phyloP scores from a whole-genome alignment of 352 stramenopile species.

The Phytophthora sp. region DNA sequence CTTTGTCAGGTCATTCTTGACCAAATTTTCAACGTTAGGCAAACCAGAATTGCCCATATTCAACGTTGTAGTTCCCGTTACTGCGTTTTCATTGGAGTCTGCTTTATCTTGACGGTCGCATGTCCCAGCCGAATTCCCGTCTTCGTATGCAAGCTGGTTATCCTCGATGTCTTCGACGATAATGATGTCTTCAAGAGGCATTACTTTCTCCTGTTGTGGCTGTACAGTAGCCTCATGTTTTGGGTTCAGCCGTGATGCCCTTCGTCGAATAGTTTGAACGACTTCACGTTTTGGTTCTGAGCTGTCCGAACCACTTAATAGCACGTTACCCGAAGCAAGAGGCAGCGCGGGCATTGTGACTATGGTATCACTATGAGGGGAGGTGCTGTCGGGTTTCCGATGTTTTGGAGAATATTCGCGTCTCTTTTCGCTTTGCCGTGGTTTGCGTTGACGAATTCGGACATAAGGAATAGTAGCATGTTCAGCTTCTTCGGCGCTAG shows the following conservation, averaged over 20 bases:
- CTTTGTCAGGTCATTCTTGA: too few relatives aligned
- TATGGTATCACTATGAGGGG: background rate
- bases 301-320: too few relatives aligned
- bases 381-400: background rate
- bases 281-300: too few relatives aligned
- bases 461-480: conserved; percentile 19
- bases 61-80: too few relatives aligned
- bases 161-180: conserved; percentile 37
- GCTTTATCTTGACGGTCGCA: background rate
- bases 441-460: conserved; percentile 33
- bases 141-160: background rate
- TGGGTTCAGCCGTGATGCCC: too few relatives aligned
- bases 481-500: conserved; percentile 27
- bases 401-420: conserved; percentile 7
- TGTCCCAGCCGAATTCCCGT: background rate
- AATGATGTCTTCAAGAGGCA: conserved; percentile 10
- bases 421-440: conserved; percentile 31
- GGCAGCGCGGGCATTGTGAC: background rate
- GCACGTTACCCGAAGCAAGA: too few relatives aligned
- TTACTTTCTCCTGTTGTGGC: background rate
- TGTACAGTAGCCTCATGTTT: background rate
- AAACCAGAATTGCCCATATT: too few relatives aligned
- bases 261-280: too few relatives aligned
- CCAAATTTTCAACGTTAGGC: too few relatives aligned
- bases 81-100: background rate